Evolutionary conservation across 2,329 filamentous ascomycete species (phyloP), one percentile per base, ranked within the genome.

Genomic region (Hypoxylon sp.): DNA sequence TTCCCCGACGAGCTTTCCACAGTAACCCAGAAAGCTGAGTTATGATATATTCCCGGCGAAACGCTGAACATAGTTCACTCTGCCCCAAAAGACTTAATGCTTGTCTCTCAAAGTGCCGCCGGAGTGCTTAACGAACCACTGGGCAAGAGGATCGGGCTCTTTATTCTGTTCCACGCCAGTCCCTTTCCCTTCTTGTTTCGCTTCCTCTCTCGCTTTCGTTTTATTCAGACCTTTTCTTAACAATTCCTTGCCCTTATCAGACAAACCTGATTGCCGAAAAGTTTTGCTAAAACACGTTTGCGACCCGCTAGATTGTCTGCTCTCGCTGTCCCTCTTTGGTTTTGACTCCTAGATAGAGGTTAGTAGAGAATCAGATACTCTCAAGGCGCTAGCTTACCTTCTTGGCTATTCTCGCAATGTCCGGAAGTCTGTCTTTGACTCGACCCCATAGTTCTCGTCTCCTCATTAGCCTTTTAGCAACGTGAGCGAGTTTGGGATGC

Each of bases 41-140:
- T n/a, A n/a, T n/a, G n/a, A n/a, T n/a, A n/a, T n/a, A n/a, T n/a
- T n/a, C n/a, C 24, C 24, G 6, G 3, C 24, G 24, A 26, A 26
- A 3, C 24, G 3, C 24, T 9, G 49, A 36, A 2, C n/a, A 22
- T 4, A 5, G 9, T 38, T 20, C 14, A 7, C 26, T 33, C 51
- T 24, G 36, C 9, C 38, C 14, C 9, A 7, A 3, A 14, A 12
- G 26, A 14, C 40, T 46, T 30, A 46, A 26, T 14, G 2, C 38
- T 30, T 52, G n/a, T 71, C 68, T 38, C 32, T 52, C n/a, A 74
- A 14, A 1, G 67, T 70, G 26, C 73, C 73, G 7, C 72, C 72
- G 4, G 73, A 74, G 40, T 75, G 66, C 14, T 70, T 67, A 4
- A 69, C 67, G 61, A 75, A 68, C 73, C 73, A 75, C 54, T 71